Percentiles rank a stretch among this genome's conserved stretches.
Conservation (phyloP, 1,139 yeast species). For the Geotrichum siamense region DNA sequence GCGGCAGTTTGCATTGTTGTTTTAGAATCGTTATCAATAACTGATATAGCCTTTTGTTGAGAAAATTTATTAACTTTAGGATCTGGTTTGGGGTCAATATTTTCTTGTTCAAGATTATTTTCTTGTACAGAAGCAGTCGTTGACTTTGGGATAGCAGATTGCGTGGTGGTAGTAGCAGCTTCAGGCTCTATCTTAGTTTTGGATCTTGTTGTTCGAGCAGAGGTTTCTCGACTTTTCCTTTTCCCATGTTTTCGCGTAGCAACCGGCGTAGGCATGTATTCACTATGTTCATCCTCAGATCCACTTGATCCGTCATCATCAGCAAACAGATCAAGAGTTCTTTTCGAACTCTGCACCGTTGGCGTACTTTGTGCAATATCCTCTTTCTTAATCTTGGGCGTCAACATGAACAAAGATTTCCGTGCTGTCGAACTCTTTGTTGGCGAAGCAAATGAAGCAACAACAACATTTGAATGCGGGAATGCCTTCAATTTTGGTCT, state of each 20-base stretch:
- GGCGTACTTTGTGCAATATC: background rate
- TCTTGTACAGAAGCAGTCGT: background rate
- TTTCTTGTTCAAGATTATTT: background rate
- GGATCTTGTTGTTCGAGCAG: no score
- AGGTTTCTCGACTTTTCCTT: no score
- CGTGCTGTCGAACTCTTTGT: background rate
- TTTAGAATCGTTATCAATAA: background rate
- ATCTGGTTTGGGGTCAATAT: background rate
- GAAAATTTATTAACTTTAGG: background rate
- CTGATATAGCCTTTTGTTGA: background rate
- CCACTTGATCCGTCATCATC: conserved; percentile 1
- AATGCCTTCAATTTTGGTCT: no score
- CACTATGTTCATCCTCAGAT: background rate
- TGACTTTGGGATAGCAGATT: background rate
- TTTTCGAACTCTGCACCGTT: background rate
- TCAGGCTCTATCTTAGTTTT: no score
- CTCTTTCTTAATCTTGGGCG: background rate
- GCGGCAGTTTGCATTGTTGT: background rate
- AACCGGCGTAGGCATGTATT: background rate
- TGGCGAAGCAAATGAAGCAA: background rate
- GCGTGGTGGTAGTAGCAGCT: no score
- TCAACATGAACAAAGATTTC: background rate
- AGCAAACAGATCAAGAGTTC: background rate
- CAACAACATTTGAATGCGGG: background rate
- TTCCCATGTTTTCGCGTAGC: background rate